Evolutionary conservation across 129 eudicot species (phyloP), one percentile per base, ranked within the genome.

Genomic region (Flaveria linearis): DNA sequence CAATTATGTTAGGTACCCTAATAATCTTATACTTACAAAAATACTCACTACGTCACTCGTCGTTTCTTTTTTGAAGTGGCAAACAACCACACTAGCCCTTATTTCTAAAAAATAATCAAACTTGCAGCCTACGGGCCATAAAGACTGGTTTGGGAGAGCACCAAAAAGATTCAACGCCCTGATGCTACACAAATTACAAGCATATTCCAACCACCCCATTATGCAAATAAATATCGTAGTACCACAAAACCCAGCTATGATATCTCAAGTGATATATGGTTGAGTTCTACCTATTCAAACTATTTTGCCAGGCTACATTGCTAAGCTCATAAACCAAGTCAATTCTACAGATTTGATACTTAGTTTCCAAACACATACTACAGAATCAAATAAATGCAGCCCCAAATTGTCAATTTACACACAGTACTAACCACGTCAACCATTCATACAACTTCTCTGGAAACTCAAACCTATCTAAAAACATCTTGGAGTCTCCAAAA

Each of bases 301-400:
- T 33, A 66, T 22, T 68, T 68, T 65, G 46, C 55, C 15, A 67
- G 52, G 58, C 71, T 75, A 75, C 36, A 65, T 67, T 52, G n/a
- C n/a, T n/a, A n/a, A n/a, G 74, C 55, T 76, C 56, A 57, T 50
- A n/a, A 67, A 68, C 57, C 58, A 68, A 41, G 28, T 68, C 68
- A 52, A 25, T 0, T 43, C 49, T 43, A 33, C 61, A 52, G 6
- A 53, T 15, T 13, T 22, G 50, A 47, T 49, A 63, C 9, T 4
- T 33, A 33, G 39, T 33, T 33, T 33, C 39, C 39, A 33, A 33
- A 33, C 3, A 64, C 49, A 43, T 43, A 43, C 49, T 43, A 43
- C 49, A 47, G 28, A 9, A 36, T 45, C n/a, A 25, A 60, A 4
- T 18, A 45, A 25, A 30, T 10, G 16, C 25, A n/a, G 58, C 9